Evolutionary conservation across 768 basidiomycete genomes (phyloP).

Genomic region (Amanita rubescens): DNA sequence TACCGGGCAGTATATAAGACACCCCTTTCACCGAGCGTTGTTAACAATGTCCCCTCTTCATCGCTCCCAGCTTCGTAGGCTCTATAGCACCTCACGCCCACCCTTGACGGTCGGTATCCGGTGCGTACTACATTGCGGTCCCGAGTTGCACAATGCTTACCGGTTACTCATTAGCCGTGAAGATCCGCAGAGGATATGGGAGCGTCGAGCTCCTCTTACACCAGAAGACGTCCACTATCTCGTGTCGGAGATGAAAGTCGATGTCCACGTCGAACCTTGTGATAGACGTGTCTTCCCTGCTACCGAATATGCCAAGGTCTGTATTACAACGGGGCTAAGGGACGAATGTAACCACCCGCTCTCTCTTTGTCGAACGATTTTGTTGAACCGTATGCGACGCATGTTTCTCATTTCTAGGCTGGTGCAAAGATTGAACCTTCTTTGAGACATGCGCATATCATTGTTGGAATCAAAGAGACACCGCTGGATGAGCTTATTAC

Average conservation of each 20-base stretch:
- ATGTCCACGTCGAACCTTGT: constrained; percentile 73
- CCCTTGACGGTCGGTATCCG: constrained; percentile 28
- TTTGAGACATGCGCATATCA: constrained; percentile 61
- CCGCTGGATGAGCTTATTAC: constrained; percentile 56
- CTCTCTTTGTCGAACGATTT: background rate
- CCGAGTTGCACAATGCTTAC: background rate
- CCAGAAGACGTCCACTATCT: constrained; percentile 65
- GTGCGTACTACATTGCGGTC: constrained; percentile 6
- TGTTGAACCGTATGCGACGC: constrained; percentile 2
- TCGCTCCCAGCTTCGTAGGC: background rate
- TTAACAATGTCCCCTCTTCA: background rate
- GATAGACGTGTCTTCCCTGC: constrained; percentile 65
- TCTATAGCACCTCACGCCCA: constrained; percentile 8
- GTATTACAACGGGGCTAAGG: constrained; percentile 19
- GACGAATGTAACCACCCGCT: background rate
- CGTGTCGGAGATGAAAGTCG: constrained; percentile 44
- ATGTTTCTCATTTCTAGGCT: constrained; percentile 46
- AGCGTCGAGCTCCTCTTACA: constrained; percentile 76
- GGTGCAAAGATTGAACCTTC: constrained; percentile 59
- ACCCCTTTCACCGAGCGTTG: background rate
- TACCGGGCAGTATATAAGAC: constrained; percentile 5
- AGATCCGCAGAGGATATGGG: constrained; percentile 78
- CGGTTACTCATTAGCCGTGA: constrained; percentile 43
- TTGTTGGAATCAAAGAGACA: constrained; percentile 87
- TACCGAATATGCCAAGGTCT: constrained; percentile 58